Percentiles rank a stretch among this genome's conserved stretches.
Evolutionary conservation across 108 stramenopile genomes (phyloP).

Genomic region (Ochromonas danica): DNA sequence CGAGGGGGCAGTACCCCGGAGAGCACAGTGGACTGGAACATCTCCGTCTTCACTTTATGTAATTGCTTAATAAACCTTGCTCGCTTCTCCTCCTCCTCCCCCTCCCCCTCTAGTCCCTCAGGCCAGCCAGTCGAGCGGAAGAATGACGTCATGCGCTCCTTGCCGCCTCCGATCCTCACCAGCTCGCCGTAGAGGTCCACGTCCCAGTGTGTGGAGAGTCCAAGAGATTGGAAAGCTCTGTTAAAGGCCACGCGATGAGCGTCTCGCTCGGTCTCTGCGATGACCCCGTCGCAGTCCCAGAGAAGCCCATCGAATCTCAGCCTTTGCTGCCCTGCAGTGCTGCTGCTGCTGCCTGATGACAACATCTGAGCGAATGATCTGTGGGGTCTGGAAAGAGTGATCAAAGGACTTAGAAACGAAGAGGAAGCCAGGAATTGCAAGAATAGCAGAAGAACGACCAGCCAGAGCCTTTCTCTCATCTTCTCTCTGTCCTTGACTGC

Average conservation of each 20-base stretch:
- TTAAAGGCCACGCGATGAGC: slow-evolving; percentile 85
- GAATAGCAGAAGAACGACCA: too few species aligned
- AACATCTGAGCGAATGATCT: too few species aligned
- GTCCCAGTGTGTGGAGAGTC: slow-evolving; percentile 70
- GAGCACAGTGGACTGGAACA: slow-evolving; percentile 54
- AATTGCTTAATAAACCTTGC: slow-evolving; percentile 57
- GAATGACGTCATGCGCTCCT: slow-evolving; percentile 89
- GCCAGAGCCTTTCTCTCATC: too few species aligned
- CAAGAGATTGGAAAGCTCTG: slow-evolving; percentile 69
- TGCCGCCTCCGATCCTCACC: slow-evolving; percentile 79
- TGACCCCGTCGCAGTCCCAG: slow-evolving; percentile 79
- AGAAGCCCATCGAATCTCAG: slow-evolving; percentile 46
- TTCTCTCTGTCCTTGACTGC: too few species aligned
- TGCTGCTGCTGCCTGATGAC: too few species aligned
- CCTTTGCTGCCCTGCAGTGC: too few species aligned
- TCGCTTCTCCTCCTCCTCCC: slow-evolving; percentile 7
- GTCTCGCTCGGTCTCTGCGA: slow-evolving; percentile 90
- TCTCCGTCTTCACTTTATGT: slow-evolving; percentile 82
- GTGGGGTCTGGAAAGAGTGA: too few species aligned
- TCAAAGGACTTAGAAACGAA: too few species aligned
- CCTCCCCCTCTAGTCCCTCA: background rate
- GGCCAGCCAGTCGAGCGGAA: slow-evolving; percentile 76
- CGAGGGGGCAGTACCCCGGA: background rate
- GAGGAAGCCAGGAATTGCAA: too few species aligned
- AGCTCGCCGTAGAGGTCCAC: slow-evolving; percentile 81